Evolutionary conservation across 352 stramenopile species (phyloP).

Genomic region (Elongisporangium anandrum): DNA sequence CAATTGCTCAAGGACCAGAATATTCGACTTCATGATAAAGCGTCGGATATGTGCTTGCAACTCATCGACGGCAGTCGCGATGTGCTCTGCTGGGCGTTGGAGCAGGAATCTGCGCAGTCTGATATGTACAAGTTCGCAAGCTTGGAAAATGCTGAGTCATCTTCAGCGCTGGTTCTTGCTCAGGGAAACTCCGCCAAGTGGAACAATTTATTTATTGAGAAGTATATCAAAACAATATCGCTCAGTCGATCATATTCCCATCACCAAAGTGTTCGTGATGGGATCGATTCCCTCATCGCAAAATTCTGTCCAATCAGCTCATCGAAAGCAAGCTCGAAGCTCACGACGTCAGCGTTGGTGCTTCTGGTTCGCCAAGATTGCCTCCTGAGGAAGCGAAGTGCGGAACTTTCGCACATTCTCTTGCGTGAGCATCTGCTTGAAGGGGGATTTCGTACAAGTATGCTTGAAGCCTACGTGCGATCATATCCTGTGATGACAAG

Average conservation of each 20-base stretch:
- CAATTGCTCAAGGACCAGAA: conserved; percentile 20
- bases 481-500: conserved; percentile 71
- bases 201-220: conserved; percentile 74
- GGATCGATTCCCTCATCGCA: conserved; percentile 36
- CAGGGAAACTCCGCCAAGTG: conserved; percentile 29
- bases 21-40: conserved; percentile 10
- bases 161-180: conserved; percentile 15
- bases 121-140: background rate
- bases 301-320: background rate
- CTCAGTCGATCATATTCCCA: conserved; percentile 44
- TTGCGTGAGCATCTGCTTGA: conserved; percentile 78
- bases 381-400: conserved; percentile 47
- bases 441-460: conserved; percentile 59
- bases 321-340: background rate
- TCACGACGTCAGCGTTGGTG: conserved; percentile 28
- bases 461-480: conserved; percentile 70
- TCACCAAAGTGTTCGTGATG: conserved; percentile 61
- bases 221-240: conserved; percentile 62
- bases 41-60: conserved; percentile 7
- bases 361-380: conserved; percentile 73
- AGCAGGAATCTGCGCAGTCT: conserved; percentile 17
- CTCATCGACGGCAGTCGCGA: conserved; percentile 1
- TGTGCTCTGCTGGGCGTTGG: conserved; percentile 12
- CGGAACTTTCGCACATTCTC: conserved; percentile 54
- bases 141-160: background rate